Percentiles rank a stretch among this genome's conserved stretches.
Evolutionary conservation across 108 stramenopile species (phyloP).

Genomic region (Cyclotella kingstonii): DNA sequence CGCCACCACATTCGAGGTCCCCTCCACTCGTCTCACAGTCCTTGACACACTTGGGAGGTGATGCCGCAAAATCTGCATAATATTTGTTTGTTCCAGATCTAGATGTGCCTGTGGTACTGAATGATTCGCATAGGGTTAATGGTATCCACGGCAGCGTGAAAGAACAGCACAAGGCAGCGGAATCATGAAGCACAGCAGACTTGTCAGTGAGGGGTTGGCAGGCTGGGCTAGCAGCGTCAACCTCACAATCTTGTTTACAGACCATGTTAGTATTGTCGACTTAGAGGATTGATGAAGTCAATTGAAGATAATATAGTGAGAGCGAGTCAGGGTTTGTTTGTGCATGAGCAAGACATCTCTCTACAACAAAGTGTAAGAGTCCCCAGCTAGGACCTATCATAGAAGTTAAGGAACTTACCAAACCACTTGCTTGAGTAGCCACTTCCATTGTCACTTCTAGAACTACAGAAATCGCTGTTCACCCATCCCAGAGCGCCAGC

Average conservation of each 20-base stretch:
- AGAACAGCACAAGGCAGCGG: not conserved
- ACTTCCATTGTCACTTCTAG: not conserved
- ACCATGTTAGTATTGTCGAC: not conserved
- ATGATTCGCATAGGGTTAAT: not conserved
- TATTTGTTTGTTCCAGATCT: not conserved
- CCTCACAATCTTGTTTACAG: slow-evolving; percentile 3
- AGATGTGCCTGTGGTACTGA: not conserved
- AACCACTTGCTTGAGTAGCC: slow-evolving; percentile 2
- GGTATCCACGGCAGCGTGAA: not conserved
- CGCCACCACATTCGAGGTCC: not conserved
- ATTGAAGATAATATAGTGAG: too few species aligned
- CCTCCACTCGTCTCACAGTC: not conserved
- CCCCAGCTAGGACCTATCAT: too few species aligned
- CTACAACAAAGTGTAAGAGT: too few species aligned
- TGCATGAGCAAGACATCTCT: too few species aligned
- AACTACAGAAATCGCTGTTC: not conserved
- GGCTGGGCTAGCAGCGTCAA: not conserved
- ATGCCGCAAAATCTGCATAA: not conserved
- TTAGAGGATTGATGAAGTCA: too few species aligned
- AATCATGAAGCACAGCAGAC: not conserved
- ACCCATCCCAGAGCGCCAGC: not conserved
- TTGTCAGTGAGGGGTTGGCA: not conserved
- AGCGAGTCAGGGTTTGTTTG: too few species aligned
- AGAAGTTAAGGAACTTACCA: too few species aligned
- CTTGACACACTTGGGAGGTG: not conserved